Base-by-base conservation (phyloP, 768 basidiomycete species). In the Auriscalpium microsporum region DNA sequence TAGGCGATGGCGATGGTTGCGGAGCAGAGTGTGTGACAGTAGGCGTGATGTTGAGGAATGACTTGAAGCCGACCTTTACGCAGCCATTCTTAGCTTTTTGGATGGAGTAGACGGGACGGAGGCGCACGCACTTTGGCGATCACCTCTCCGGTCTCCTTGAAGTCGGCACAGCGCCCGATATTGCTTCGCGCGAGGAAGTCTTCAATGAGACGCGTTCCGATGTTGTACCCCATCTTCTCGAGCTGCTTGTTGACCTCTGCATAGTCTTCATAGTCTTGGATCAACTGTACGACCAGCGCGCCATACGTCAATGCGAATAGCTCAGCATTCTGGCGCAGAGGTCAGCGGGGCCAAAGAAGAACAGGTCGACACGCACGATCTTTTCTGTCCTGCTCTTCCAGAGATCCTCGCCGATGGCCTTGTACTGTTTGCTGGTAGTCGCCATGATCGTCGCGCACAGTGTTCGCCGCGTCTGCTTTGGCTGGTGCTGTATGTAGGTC, bases 211-310 rank as follows among this genome's bases (percentile, higher is more conserved):
- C 96, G 78, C 21, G 86, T 95, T 28, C 96, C 96, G 56, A 99
- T 98, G 67, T 94, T 96, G 71, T 96, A 97, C 4, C 96, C 96
- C 95, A 97, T 98, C 74, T 94, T 95, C 64, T 99, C 95, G 3
- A 99, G 84, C 69, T 99, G 94, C 69, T 91, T 94, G 71, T 92
- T 92, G 59, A 92, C 90, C 68, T 95, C 92, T 13, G 79, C 79
- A 67, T 96, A 98, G 74, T 99, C 94, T 66, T 99, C 96, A 65
- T 97, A 98, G 71, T 99, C 96, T 67, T 98, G 96, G 59, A 98
- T 94, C 58, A 99, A 81, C 73, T 99, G 96, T 36, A 98, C 93
- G 48, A 99, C 96, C 50, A 98, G 82, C 21, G 94, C 94, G 51
- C 96, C 96, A 62, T 99, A 99, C 19, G 95, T 98, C 55, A 98